Evolutionary conservation across 2,329 filamentous ascomycete genomes (phyloP).

Genomic region (Microcyclospora tardicrescens): DNA sequence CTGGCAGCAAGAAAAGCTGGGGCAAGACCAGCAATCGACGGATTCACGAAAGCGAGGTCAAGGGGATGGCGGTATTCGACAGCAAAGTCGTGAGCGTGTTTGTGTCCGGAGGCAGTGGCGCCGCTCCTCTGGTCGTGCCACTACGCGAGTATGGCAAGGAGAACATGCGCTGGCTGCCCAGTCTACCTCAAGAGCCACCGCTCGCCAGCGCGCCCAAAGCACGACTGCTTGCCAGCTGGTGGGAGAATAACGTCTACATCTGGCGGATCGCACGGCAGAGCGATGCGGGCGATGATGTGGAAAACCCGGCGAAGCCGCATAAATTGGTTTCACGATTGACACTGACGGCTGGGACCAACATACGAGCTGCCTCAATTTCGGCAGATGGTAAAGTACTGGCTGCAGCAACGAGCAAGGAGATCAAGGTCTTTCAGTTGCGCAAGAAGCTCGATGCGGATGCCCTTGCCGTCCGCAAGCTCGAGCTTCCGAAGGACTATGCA

Average conservation of each 20-base stretch:
- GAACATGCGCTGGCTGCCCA: conserved; percentile 68
- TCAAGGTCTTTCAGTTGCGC: conserved; percentile 21
- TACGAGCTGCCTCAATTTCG: conserved; percentile 58
- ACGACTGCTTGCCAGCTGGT: conserved; percentile 78
- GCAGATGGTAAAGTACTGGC: conserved; percentile 65
- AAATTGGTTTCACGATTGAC: conserved; percentile 24
- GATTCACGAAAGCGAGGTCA: conserved; percentile 90
- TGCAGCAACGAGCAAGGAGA: conserved; percentile 34
- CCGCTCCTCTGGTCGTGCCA: conserved; percentile 68
- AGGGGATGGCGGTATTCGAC: conserved; percentile 85
- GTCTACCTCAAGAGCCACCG: conserved; percentile 65
- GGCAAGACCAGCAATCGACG: conserved; percentile 71
- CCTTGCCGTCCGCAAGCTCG: conserved; percentile 59
- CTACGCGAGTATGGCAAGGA: conserved; percentile 65
- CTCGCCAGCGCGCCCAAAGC: conserved; percentile 59
- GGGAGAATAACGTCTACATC: conserved; percentile 74
- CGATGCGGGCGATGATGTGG: conserved; percentile 13
- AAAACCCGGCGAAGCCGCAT: conserved; percentile 11
- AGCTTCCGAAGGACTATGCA: conserved; percentile 45
- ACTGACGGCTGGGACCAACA: conserved; percentile 47
- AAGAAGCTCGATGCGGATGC: conserved; percentile 10
- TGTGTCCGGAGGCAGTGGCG: conserved; percentile 82
- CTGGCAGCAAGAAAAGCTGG: conserved; percentile 51
- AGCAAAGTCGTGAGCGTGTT: conserved; percentile 65
- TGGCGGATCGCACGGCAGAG: conserved; percentile 50